Conservation (phyloP, 164 flowering plant species). For the Buxus sempervirens region DNA sequence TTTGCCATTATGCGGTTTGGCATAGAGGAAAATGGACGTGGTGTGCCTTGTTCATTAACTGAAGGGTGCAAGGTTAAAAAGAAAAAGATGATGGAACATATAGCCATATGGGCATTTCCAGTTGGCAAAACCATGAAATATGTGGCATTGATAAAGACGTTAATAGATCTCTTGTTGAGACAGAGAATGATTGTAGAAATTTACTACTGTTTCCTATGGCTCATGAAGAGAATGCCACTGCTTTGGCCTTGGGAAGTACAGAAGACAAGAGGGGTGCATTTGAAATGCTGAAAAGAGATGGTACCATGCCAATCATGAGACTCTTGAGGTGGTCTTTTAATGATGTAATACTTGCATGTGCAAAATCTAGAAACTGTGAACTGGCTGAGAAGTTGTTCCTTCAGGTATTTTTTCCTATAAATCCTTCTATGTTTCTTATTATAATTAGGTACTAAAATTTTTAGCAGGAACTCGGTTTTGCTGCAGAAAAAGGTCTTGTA, state of each 20-base stretch:
- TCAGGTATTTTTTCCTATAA: constrained; percentile 48
- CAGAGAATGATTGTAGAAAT: constrained; percentile 5
- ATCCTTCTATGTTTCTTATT: not conserved
- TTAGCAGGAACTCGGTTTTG: not conserved
- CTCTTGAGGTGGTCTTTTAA: constrained; percentile 63
- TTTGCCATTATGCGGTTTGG: constrained; percentile 9
- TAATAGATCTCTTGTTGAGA: not conserved
- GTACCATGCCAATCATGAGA: constrained; percentile 26
- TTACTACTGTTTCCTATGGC: constrained; percentile 1
- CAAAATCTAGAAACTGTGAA: constrained; percentile 33
- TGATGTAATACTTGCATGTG: constrained; percentile 70
- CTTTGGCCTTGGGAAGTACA: constrained; percentile 7
- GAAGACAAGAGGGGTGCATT: constrained; percentile 10
- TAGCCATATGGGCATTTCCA: not conserved
- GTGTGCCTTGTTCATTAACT: constrained; percentile 6
- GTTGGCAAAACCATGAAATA: not conserved
- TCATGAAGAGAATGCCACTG: constrained; percentile 1
- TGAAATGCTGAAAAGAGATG: constrained; percentile 13
- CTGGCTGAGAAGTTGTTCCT: constrained; percentile 64
- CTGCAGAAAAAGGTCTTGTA: not conserved
- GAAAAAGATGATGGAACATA: not conserved
- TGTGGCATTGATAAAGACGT: not conserved
- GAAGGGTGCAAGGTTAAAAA: constrained; percentile 11
- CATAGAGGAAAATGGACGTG: constrained; percentile 16
- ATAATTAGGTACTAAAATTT: too few relatives aligned